Evolutionary conservation across 2,329 filamentous ascomycete species (phyloP).

Genomic region (Colletotrichum sp.): DNA sequence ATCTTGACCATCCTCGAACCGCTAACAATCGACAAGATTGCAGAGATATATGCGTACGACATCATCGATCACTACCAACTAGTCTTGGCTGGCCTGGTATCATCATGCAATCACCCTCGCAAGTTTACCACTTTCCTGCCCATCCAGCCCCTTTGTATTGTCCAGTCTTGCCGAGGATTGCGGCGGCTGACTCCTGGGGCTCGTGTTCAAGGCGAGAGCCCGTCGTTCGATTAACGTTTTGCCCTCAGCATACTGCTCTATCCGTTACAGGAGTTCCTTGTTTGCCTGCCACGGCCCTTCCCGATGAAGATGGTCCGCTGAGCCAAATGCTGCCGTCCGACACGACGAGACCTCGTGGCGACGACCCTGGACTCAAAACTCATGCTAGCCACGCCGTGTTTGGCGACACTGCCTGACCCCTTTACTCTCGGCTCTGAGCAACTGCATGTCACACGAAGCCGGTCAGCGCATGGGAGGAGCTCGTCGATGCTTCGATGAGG

Average conservation of each 20-base stretch:
- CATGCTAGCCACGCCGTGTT: background rate
- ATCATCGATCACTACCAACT: background rate
- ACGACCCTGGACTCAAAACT: background rate
- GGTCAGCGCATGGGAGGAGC: background rate
- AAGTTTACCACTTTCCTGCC: background rate
- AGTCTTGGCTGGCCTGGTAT: background rate
- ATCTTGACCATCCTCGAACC: background rate
- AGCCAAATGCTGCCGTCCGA: background rate
- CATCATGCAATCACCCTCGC: background rate
- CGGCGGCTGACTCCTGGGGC: background rate
- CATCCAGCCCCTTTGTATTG: background rate
- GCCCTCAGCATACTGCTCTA: no score
- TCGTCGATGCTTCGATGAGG: background rate
- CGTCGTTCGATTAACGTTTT: background rate
- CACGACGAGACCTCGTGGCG: background rate
- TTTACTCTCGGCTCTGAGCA: background rate
- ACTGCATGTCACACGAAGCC: background rate
- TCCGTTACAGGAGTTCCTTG: background rate
- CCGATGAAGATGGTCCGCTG: background rate
- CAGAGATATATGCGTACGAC: background rate
- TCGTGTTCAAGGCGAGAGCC: background rate
- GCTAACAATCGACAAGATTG: background rate
- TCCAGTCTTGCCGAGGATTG: background rate
- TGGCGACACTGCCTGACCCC: background rate
- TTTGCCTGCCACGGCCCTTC: background rate